Conservation (phyloP, 345 rosid genomes). For the Hibiscus trionum region DNA sequence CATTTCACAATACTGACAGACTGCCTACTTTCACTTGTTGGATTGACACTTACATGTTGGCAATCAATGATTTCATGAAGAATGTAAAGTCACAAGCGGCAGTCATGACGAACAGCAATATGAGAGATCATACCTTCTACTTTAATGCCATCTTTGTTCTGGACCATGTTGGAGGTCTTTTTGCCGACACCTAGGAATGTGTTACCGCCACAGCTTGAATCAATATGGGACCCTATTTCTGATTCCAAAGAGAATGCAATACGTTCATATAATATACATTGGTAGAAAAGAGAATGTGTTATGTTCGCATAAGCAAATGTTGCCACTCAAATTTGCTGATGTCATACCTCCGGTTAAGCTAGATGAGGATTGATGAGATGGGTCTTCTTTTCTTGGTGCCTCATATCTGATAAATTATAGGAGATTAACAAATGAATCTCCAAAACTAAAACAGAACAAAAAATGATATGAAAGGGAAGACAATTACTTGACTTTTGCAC, state of each 20-base stretch:
- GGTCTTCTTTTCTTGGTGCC: slow-evolving; percentile 40
- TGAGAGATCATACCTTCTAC: slow-evolving; percentile 62
- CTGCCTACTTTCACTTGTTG: background rate
- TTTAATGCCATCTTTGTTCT: slow-evolving; percentile 47
- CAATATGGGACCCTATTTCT: slow-evolving; percentile 21
- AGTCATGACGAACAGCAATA: background rate
- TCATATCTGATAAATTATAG: slow-evolving; percentile 42
- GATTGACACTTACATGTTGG: background rate
- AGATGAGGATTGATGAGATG: slow-evolving; percentile 38
- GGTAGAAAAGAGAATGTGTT: background rate
- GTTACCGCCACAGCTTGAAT: slow-evolving; percentile 28
- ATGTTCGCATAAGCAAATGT: slow-evolving; percentile 3
- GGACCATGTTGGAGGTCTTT: slow-evolving; percentile 39
- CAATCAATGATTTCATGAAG: background rate
- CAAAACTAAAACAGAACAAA: background rate
- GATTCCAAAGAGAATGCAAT: slow-evolving; percentile 11
- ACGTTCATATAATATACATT: background rate
- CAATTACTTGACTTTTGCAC: slow-evolving; percentile 48
- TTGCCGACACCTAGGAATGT: slow-evolving; percentile 27
- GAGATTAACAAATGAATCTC: slow-evolving; percentile 9
- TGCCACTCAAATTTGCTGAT: slow-evolving; percentile 4
- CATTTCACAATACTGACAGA: background rate
- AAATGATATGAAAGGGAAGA: slow-evolving; percentile 10
- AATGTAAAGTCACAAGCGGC: background rate
- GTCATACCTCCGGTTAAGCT: slow-evolving; percentile 37